Conservation (phyloP, 2,329 filamentous ascomycete genomes). For the Fusarium sp. region DNA sequence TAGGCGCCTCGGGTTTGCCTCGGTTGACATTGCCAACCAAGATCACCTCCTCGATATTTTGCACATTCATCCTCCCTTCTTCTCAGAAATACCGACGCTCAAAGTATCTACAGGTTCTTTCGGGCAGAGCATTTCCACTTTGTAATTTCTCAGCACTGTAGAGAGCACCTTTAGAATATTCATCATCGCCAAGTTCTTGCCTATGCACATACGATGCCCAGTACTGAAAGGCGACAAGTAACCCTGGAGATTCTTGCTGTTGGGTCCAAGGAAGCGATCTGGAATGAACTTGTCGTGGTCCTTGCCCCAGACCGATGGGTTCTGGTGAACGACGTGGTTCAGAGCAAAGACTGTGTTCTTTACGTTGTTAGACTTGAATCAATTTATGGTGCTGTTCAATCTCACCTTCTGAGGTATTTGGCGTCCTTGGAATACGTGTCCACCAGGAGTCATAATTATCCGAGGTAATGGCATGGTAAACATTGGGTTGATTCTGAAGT, state of each 20-base stretch:
- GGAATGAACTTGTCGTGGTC: neutral
- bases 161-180: neutral
- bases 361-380: neutral
- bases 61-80: neutral
- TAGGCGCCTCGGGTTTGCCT: neutral
- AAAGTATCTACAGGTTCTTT: neutral
- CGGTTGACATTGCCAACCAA: neutral
- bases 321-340: neutral
- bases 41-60: neutral
- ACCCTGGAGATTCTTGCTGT: neutral
- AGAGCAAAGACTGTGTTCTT: neutral
- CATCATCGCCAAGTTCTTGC: neutral
- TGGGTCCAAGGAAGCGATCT: neutral
- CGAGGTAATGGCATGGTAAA: neutral
- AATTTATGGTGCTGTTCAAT: fast-evolving
- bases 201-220: neutral
- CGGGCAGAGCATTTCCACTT: neutral
- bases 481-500: neutral
- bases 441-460: neutral
- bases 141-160: neutral
- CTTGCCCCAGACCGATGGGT: neutral
- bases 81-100: neutral
- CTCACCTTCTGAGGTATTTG: neutral
- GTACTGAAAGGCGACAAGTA: neutral
- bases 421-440: neutral